Conservation (phyloP, 164 flowering plant species). For the Saururus chinensis region DNA sequence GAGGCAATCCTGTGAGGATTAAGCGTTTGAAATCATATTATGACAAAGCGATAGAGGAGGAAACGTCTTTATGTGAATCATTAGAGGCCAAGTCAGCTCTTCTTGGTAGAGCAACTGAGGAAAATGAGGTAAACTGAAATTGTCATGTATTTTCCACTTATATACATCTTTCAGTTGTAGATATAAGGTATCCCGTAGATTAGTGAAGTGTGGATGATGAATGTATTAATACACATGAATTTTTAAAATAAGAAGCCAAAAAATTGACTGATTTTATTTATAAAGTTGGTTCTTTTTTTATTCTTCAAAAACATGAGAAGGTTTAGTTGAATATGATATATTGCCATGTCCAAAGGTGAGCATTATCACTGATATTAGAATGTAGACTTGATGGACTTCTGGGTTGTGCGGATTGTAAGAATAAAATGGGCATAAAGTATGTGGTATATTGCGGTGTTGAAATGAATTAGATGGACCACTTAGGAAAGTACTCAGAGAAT, state of each 20-base stretch:
- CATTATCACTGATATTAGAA: neutral
- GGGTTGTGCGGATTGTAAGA: too few species aligned
- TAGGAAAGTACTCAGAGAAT: too few species aligned
- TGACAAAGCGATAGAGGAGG: conserved; percentile 63
- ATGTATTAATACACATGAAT: neutral
- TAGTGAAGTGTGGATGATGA: neutral
- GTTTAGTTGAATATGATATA: too few species aligned
- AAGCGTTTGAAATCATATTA: conserved; percentile 63
- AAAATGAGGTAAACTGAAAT: conserved; percentile 61
- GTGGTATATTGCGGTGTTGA: too few species aligned
- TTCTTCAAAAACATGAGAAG: neutral
- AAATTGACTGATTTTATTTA: neutral
- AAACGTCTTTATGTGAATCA: conserved; percentile 53
- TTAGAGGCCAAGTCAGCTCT: conserved; percentile 93
- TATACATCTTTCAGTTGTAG: neutral
- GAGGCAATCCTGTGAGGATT: conserved; percentile 71
- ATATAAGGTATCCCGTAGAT: neutral
- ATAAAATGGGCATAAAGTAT: too few species aligned
- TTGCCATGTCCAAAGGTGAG: neutral
- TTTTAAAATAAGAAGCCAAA: neutral
- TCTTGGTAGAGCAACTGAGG: conserved; percentile 65
- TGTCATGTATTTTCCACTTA: neutral
- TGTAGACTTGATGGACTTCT: neutral
- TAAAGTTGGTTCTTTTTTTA: neutral
- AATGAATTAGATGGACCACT: too few species aligned